Evolutionary conservation across 1,284 basidiomycete genomes (phyloP).

Genomic region (Ustilago loliicola): DNA sequence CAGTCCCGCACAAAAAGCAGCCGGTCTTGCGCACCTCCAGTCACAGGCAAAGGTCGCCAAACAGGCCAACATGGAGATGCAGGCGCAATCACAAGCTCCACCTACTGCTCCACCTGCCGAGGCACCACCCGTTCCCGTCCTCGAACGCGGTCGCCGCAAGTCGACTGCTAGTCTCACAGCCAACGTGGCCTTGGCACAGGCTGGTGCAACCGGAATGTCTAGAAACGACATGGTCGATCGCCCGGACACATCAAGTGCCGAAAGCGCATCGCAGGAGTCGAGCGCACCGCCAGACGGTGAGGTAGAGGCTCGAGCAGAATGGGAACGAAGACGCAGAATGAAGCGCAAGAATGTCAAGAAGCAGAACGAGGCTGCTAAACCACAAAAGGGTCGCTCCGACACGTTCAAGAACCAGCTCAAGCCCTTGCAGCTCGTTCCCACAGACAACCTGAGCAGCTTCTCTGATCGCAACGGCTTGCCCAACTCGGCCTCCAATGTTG

Average conservation of each 20-base stretch:
- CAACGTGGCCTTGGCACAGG: constrained; percentile 43
- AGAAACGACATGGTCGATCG: constrained; percentile 17
- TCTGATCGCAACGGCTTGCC: constrained; percentile 21
- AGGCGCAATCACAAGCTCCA: constrained; percentile 14
- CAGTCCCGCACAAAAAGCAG: constrained; percentile 48
- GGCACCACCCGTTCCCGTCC: constrained; percentile 31
- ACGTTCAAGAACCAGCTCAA: constrained; percentile 55
- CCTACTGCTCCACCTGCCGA: constrained; percentile 26
- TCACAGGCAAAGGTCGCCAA: constrained; percentile 33
- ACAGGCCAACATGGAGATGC: constrained; percentile 20
- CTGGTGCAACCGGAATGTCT: constrained; percentile 7
- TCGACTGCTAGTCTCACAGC: constrained; percentile 48
- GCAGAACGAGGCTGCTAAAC: constrained; percentile 22
- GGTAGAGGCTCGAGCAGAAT: constrained; percentile 66
- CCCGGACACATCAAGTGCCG: constrained; percentile 35
- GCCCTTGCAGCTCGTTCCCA: constrained; percentile 56
- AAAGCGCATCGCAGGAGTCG: constrained; percentile 53
- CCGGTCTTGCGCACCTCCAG: constrained; percentile 46
- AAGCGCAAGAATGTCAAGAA: constrained; percentile 48
- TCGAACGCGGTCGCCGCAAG: constrained; percentile 48
- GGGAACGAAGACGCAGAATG: constrained; percentile 63
- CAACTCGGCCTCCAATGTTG: neutral
- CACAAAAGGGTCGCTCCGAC: constrained; percentile 26
- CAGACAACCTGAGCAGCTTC: constrained; percentile 33
- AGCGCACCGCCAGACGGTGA: constrained; percentile 68